phyloP scores from a whole-genome alignment of 768 basidiomycete genomes.

The Termitomyces sp. region DNA sequence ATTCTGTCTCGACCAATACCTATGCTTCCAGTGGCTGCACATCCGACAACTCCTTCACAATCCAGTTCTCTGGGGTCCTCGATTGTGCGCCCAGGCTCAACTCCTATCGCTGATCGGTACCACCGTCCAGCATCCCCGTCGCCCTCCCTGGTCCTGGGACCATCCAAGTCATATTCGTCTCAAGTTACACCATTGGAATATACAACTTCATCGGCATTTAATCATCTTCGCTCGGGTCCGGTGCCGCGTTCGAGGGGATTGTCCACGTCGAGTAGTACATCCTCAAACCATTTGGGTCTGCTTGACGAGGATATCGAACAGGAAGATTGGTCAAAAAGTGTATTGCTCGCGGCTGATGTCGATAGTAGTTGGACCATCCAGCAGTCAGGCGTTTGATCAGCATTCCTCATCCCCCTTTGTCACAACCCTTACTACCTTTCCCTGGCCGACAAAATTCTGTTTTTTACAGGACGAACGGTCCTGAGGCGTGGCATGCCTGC shows the following conservation, averaged over 20 bases:
- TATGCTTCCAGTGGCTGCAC: neutral
- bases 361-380: slow-evolving; percentile 27
- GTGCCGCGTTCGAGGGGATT: slow-evolving; percentile 16
- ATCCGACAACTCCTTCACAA: neutral
- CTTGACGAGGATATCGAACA: slow-evolving; percentile 38
- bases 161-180: slow-evolving; percentile 19
- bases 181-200: slow-evolving; percentile 7
- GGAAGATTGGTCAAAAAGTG: slow-evolving; percentile 74
- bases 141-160: slow-evolving; percentile 12
- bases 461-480: slow-evolving; percentile 3
- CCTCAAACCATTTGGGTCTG: slow-evolving; percentile 46
- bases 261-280: slow-evolving; percentile 29
- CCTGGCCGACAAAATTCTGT: neutral
- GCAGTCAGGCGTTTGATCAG: neutral
- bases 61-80: slow-evolving; percentile 7
- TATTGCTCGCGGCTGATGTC: slow-evolving; percentile 64
- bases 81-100: slow-evolving; percentile 19
- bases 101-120: slow-evolving; percentile 35
- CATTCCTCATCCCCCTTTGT: neutral
- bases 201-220: slow-evolving; percentile 12
- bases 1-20: neutral
- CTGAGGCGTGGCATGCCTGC: slow-evolving; percentile 2
- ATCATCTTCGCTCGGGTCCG: slow-evolving; percentile 21
- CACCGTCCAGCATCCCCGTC: slow-evolving; percentile 17
- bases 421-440: neutral